Evolutionary conservation across 495 filamentous ascomycete genomes (phyloP), one percentile per base, ranked within the genome.

Genomic region (Xylaria curta): DNA sequence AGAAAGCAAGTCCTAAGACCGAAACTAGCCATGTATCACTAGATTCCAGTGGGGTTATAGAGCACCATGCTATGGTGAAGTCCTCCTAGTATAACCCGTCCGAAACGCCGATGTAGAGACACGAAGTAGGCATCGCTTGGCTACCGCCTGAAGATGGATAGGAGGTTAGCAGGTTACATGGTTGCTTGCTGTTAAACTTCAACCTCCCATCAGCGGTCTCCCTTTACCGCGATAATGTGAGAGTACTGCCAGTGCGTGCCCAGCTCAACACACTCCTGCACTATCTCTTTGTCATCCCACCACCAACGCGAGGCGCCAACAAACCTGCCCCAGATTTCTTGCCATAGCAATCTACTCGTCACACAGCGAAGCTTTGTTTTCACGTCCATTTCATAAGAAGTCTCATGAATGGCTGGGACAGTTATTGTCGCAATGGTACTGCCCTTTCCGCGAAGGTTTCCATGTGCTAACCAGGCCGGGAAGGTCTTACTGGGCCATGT

Each of bases 161-260:
- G 19, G 4, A 21, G 38, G 31, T 42, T 17, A 3, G 4, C 36
- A 56, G 65, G 31, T 10, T 49, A 42, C 21, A 36, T n/a, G 17
- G 8, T 21, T 17, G 17, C 21, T 47, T 3, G 36, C 2, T 24
- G 15, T 47, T 56, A 36, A 24, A 53, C 15, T 13, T 53, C 36
- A 44, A 26, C 9, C 33, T 31, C 53, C 36, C 3, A 19, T n/a
- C 54, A 70, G 2, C n/a, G 15, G 17, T 71, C 69, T 60, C 72
- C 73, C 59, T 85, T 87, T 38, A 85, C 80, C 1, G 80, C 85
- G 60, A 85, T 78, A 60, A 88, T 81, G 56, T 83, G 67, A 40
- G 74, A 78, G 68, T 81, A 86, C 71, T 87, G 83, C 81, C 83
- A 88, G 40, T 78, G 78, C 0, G 86, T 88, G 3, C 83, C 81